Evolutionary conservation across 192 early-diverging fungal genomes (phyloP).

Genomic region (Chytriomyces sp.): DNA sequence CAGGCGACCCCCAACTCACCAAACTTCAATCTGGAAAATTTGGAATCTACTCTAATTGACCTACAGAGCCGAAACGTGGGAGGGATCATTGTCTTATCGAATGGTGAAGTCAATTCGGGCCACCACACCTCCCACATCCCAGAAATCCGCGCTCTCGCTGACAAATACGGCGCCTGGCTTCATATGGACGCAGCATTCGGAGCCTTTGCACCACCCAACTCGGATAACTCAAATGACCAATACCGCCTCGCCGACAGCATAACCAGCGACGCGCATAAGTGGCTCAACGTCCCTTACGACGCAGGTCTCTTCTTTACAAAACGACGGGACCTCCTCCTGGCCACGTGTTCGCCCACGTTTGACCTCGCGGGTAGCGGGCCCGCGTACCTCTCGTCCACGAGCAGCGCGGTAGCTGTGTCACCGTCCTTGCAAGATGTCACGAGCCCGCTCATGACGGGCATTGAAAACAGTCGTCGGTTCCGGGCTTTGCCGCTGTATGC

Average conservation of each 20-base stretch:
- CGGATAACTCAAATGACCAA: constrained; percentile 20
- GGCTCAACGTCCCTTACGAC: constrained; percentile 68
- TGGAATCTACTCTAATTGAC: constrained; percentile 23
- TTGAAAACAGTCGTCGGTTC: constrained; percentile 66
- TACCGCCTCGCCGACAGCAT: constrained; percentile 55
- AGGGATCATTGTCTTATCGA: constrained; percentile 49
- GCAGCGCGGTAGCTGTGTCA: constrained; percentile 40
- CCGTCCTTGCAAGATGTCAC: constrained; percentile 19
- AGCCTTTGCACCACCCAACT: constrained; percentile 46
- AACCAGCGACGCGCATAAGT: constrained; percentile 63
- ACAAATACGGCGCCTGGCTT: constrained; percentile 50
- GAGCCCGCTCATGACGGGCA: constrained; percentile 53
- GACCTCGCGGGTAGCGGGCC: constrained; percentile 7
- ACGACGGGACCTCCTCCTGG: neutral
- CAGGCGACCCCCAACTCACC: neutral
- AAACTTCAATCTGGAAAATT: constrained; percentile 9
- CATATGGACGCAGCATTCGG: constrained; percentile 72
- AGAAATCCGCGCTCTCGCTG: constrained; percentile 44
- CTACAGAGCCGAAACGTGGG: constrained; percentile 20
- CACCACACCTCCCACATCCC: constrained; percentile 40
- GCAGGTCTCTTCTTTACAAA: constrained; percentile 53
- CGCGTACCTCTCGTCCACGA: constrained; percentile 33
- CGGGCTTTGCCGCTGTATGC: constrained; percentile 60
- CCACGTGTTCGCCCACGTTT: neutral
- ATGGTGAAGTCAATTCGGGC: constrained; percentile 64